Base-by-base conservation (phyloP, 106 monocot species). In the Allium sativum region DNA sequence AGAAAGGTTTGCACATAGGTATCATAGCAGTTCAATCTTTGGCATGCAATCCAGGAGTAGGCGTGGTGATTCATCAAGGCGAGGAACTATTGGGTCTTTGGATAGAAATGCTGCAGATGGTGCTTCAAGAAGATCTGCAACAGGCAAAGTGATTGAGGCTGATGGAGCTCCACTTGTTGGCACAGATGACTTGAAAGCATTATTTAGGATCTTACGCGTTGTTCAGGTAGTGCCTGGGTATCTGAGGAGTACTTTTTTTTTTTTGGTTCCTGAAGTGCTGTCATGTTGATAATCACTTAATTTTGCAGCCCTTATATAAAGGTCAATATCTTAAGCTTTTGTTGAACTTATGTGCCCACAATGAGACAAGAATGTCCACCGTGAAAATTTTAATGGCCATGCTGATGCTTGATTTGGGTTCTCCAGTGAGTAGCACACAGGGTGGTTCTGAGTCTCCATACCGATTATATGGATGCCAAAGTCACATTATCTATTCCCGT, bases 1-100 rank as follows among this genome's bases (percentile, higher is more conserved):
- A 19, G 98, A 98, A 77, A 82, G 98, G 62, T 98, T 88, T 85
- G 98, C 98, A 59, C 88, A 83, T 70, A 76, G 92, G 40, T 83
- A 88, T 77, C 91, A 81, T 42, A 73, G 70, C 65, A 70, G 78
- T 53, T 55, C 88, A 45, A 70, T 88, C 18, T 87, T 92, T 82
- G 88, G 98, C 20, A 83, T 92, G 88, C 76, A 82, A 18, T 76
- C 91, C n/a, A 82, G 98, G 76, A 80, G 55, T 65, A 65, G 91
- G 45, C 79, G 92, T 18, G 92, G 84, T 59, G 88, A 88, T 59
- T 78, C 84, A 47, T 98, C 92, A 58, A 80, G 92, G 19, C 73
- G 84, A 12, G 81, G 70, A 19, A 63, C 69, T 40, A 51, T 68
- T 69, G 87, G 77, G 44, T 79, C 90, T 5, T 31, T 85, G 21